Evolutionary conservation across 139 green algal species (phyloP), one percentile per base, ranked within the genome.

Genomic region (Chlamydomonas sp.): DNA sequence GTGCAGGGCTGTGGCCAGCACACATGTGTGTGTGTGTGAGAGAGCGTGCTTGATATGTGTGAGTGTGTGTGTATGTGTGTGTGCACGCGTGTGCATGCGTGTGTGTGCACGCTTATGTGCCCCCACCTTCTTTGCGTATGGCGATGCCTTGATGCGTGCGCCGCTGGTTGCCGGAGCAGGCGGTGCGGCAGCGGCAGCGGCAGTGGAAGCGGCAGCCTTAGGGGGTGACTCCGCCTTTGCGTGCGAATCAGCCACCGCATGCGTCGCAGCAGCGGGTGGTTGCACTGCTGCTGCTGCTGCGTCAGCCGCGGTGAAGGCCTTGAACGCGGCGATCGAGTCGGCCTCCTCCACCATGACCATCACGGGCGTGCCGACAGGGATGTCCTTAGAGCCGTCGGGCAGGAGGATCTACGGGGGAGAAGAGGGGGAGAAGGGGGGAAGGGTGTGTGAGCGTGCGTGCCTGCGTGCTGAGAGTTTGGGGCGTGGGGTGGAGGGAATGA

Each of bases 121-220:
- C n/a, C n/a, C n/a, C n/a, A 96, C 73, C 74, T 90, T 90, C 35
- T 73, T 79, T 3, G 90, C 90, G 65, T 91, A 91, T 0, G 91
- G 91, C 61, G 77, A 90, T 35, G 90, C 84, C 2, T 83, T 70
- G 24, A 95, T 67, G 22, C 89, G 79, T 5, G 33, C 73, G 37
- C 87, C 88, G 68, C 72, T 61, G 48, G 66, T 71, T 35, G 30
- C 20, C 63, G 13, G 49, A 0, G 63, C 29, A 1, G 62, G 59
- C 3, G 71, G 38, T 1, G 79, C 47, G 5, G 74, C 38, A 0
- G 73, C 48, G 0, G 75, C 54, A 13, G 78, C 63, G 31, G 67
- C 59, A 5, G 71, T 69, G 5, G 72, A 58, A n/a, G 65, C 47
- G 16, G 62, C 68, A 22, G 60, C 10, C n/a, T n/a, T n/a, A n/a